Base-by-base conservation (phyloP, 805 yeast genomes). In the Yamadazyma laniorum region DNA sequence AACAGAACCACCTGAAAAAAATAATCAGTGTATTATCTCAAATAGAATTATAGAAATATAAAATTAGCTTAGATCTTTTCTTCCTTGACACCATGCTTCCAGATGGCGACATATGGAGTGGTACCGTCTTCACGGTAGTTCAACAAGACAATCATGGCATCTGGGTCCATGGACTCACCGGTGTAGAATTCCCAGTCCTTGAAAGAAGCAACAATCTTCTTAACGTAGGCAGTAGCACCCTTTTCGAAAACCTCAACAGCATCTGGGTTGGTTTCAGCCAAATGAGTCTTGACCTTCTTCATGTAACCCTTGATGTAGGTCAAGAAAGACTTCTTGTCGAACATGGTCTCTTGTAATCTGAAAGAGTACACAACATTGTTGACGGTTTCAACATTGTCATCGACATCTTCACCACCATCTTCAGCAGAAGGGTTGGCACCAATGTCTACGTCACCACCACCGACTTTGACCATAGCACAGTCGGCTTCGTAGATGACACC, bases 141-240 rank as follows among this genome's bases (percentile, higher is more conserved):
- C 74, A 93, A 85, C 70, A 93, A 81, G 56, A 89, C 88, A 65
- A 93, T 74, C 99, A 93, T 93, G 57, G 84, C 99, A 74, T 93
- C 99, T 70, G 99, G 99, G 82, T 93, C 97, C 99, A 93, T 93
- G 66, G 96, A 85, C 79, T 91, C 98, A 79, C 99, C 98, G 56
- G 96, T 91, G 90, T 74, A 93, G 81, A 93, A 93, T 67, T 93
- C 99, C 95, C 95, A 93, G 82, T 93, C 99, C 67, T 84, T 85
- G 93, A 93, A 93, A 72, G 90, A 84, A 61, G 82, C 85, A 60
- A 93, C 70, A 54, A 93, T 84, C 81, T 93, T 93, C 87, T 93
- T 93, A 73, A 86, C 95, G 80, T 90, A 93, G 58, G 86, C 72
- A 57, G 82, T 78, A 58, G 99, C 99, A 70, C 98, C 98, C 80